Conservation (phyloP, 2,329 filamentous ascomycete species). For the Monosporascus sp. region DNA sequence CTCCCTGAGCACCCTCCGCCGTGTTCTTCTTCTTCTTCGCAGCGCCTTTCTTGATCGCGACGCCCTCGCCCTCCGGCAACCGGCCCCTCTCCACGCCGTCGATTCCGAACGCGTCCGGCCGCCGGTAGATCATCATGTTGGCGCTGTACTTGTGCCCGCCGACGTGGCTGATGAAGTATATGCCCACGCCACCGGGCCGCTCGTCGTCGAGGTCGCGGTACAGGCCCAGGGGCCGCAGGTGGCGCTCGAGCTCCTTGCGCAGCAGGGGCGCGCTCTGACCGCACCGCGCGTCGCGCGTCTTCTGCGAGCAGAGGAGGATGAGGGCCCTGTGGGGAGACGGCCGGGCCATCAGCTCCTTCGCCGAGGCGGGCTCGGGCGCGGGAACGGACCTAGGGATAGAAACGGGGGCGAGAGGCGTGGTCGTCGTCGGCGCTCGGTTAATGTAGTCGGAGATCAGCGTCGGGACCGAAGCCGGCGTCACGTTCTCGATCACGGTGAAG, state of each 20-base stretch:
- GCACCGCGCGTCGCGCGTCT: constrained; percentile 89
- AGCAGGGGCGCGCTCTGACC: constrained; percentile 89
- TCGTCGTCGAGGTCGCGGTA: constrained; percentile 85
- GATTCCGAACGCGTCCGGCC: constrained; percentile 50
- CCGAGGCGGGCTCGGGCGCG: constrained; percentile 24
- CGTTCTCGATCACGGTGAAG: constrained; percentile 77
- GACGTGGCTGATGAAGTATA: constrained; percentile 95
- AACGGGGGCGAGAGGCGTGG: constrained; percentile 48
- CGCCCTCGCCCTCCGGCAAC: constrained; percentile 30
- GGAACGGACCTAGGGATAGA: constrained; percentile 30
- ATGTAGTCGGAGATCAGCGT: constrained; percentile 67
- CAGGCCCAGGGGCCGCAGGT: constrained; percentile 77
- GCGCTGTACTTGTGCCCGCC: constrained; percentile 96
- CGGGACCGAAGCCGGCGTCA: constrained; percentile 68
- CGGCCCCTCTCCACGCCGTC: constrained; percentile 37
- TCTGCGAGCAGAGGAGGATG: constrained; percentile 90
- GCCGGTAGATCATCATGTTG: constrained; percentile 88
- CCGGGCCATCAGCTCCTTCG: constrained; percentile 38
- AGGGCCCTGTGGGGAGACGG: constrained; percentile 78
- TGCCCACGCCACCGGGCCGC: constrained; percentile 83
- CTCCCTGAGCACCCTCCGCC: constrained; percentile 1
- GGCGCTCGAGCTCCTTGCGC: constrained; percentile 82
- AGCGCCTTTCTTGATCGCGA: constrained; percentile 17
- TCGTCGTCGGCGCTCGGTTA: constrained; percentile 67
- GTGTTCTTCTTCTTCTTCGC: constrained; percentile 25